Evolutionary conservation across 306 rosid species (phyloP), one percentile per base, ranked within the genome.

Genomic region (Amphicarpaea edgeworthii): DNA sequence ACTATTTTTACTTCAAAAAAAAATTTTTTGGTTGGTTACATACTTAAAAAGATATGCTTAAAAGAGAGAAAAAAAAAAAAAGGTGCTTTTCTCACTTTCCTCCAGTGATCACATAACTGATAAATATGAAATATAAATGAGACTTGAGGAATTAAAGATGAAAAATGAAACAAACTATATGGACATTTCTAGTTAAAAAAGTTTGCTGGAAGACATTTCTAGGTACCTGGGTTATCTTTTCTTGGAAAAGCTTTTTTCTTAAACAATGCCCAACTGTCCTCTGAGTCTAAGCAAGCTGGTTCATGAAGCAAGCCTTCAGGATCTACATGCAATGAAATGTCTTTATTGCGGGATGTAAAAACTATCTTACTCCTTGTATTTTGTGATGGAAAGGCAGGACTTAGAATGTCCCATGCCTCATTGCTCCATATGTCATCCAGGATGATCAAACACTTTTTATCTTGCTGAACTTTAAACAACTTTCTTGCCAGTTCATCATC

Each of bases 361-460:
- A 89, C 34, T 2, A 89, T 82, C 73, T 83, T 86, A 68, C 79
- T 80, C 30, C 70, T 65, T 17, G 73, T 60, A 26, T 73, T 65
- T 28, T 62, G 73, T 1, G 26, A 50, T 1, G 90, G 86, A 20
- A 88, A 83, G 4, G 75, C 91, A 9, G 74, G 40, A 19, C 65
- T 15, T 2, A 90, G 42, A 24, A 49, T 23, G 37, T 86, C 80
- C 92, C 90, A 87, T 1, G 81, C 72, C 2, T 70, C 80, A 20
- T 26, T 23, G 40, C 47, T 78, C 90, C 92, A 87, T 46, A 90
- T 79, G 45, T 90, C 92, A 81, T 90, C 95, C 12, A 90, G 76
- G 32, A 90, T 70, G 11, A 90, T 82, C 59, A 87, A 79, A 59
- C 83, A 90, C 26, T 53, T 70, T 49, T 76, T 87, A 21, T 69